These are phyloP conservation scores for Canavalia gladiata DNA, from an alignment of 306 rosid species.

Conservation along the genomic window DNA sequence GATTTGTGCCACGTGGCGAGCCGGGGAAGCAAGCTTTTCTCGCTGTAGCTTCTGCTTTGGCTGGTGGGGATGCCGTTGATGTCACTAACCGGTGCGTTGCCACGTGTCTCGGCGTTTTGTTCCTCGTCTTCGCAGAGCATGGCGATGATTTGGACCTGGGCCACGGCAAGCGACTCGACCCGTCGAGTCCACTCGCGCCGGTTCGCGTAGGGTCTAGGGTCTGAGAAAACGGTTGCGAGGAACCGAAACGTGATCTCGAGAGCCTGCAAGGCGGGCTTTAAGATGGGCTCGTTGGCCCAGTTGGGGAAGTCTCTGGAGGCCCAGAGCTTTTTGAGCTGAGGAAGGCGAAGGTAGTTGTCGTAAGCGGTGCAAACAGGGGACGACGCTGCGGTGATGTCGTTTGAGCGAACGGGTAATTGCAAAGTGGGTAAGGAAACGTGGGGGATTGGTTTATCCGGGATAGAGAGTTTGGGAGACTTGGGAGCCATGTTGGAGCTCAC, in stretches of 20 bases:
- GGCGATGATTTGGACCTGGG: conserved; percentile 72
- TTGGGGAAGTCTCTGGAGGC: conserved; percentile 59
- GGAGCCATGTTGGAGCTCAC: conserved; percentile 59
- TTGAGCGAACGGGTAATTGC: conserved; percentile 50
- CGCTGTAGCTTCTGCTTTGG: conserved; percentile 66
- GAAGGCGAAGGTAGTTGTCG: conserved; percentile 79
- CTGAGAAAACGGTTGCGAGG: conserved; percentile 67
- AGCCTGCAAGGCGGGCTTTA: conserved; percentile 81
- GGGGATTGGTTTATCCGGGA: conserved; percentile 55
- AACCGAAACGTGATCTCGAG: conserved; percentile 86
- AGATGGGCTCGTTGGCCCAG: conserved; percentile 77
- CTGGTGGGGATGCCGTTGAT: conserved; percentile 21
- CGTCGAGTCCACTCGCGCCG: conserved; percentile 79
- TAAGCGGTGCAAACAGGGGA: conserved; percentile 64
- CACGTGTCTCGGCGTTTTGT: conserved; percentile 58
- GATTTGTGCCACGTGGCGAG: conserved; percentile 85
- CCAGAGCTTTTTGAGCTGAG: conserved; percentile 75
- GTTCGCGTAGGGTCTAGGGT: conserved; percentile 76
- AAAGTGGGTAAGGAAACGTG: conserved; percentile 47
- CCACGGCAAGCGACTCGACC: conserved; percentile 64
- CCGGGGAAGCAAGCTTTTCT: conserved; percentile 73
- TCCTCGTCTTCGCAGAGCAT: conserved; percentile 75
- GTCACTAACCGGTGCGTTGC: conserved; percentile 67
- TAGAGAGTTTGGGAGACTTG: conserved; percentile 70
- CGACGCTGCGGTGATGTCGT: conserved; percentile 69